Evolutionary conservation across 2,329 filamentous ascomycete species (phyloP).

Genomic region (Verticillium klebahnii): DNA sequence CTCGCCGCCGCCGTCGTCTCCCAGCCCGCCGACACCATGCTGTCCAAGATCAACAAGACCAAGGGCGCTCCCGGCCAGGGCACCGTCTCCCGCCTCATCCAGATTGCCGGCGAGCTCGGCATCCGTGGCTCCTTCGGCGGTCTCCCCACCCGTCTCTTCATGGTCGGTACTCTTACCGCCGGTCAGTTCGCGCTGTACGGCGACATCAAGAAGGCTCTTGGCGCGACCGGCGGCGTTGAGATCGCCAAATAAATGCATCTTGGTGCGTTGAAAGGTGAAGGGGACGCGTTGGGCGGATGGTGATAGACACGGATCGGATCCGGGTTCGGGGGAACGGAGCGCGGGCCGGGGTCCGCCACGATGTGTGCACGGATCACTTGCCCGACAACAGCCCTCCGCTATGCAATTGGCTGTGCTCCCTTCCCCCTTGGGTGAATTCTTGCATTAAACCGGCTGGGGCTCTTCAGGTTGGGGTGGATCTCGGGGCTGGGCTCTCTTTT

Average conservation of each 20-base stretch:
- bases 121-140: constrained; percentile 72
- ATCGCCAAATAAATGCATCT: constrained; percentile 43
- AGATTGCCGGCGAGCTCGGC: constrained; percentile 85
- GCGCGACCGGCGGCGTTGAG: constrained; percentile 72
- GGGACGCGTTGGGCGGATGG: constrained; percentile 3
- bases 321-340: constrained; percentile 2
- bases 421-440: constrained; percentile 8
- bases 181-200: constrained; percentile 88
- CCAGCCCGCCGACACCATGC: constrained; percentile 90
- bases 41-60: constrained; percentile 95
- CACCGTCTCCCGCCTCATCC: constrained; percentile 74
- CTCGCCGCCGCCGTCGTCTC: constrained; percentile 84
- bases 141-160: constrained; percentile 66
- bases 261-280: constrained; percentile 1
- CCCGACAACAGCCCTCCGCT: constrained; percentile 1
- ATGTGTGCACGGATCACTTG: constrained; percentile 6
- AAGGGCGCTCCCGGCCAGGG: constrained; percentile 82
- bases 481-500: constrained; percentile 11
- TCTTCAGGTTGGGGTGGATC: constrained; percentile 1
- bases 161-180: constrained; percentile 68
- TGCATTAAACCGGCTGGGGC: neutral
- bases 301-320: neutral
- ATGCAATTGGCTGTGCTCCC: constrained; percentile 5
- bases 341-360: constrained; percentile 2
- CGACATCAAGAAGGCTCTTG: constrained; percentile 46